Conservation (phyloP, 169 alveolate species). For the Sarcocystis neurona region DNA sequence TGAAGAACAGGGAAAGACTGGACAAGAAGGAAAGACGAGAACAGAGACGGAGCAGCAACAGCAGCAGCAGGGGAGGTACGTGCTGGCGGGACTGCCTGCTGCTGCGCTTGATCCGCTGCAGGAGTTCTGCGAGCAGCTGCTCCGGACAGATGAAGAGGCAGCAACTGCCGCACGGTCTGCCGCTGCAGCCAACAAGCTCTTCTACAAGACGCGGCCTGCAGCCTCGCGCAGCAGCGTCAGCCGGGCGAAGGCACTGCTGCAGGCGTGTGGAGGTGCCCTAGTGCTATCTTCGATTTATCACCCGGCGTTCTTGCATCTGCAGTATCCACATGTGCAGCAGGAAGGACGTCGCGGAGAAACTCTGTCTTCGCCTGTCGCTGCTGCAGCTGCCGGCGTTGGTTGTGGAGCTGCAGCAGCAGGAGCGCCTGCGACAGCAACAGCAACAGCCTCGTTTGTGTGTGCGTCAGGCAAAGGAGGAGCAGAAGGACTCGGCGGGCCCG, state of each 20-base stretch:
- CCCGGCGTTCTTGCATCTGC: constrained; percentile 53
- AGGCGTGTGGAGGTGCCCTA: constrained; percentile 55
- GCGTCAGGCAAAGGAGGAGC: not conserved
- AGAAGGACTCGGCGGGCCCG: not conserved
- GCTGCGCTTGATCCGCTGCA: constrained; percentile 54
- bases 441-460: not conserved
- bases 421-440: constrained; percentile 3
- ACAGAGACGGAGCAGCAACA: not conserved
- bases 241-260: constrained; percentile 64
- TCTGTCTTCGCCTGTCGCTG: not conserved
- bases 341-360: no score
- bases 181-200: constrained; percentile 67
- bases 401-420: constrained; percentile 15
- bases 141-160: constrained; percentile 60
- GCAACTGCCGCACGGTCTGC: constrained; percentile 66
- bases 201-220: constrained; percentile 72
- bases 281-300: constrained; percentile 29
- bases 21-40: no score
- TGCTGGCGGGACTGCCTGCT: constrained; percentile 15
- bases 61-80: not conserved
- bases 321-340: no score
- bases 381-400: not conserved
- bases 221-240: constrained; percentile 67
- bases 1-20: no score
- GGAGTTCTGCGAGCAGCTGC: constrained; percentile 61